phyloP scores from a whole-genome alignment of 1,139 yeast species.

The Geotrichum reessii region DNA sequence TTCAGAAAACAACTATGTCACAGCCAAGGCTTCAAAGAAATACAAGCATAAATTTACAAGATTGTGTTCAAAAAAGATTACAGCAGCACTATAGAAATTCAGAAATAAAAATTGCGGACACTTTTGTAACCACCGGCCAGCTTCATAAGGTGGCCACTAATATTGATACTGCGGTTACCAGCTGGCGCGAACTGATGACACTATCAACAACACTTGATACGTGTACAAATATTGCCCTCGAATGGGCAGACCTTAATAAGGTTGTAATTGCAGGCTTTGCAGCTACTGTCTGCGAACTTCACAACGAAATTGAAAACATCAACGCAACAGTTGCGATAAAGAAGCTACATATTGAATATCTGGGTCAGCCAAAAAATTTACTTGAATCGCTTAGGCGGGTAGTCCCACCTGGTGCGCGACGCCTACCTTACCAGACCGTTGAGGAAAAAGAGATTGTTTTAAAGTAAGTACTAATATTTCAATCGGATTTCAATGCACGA shows the following conservation, averaged over 20 bases:
- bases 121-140: slow-evolving; percentile 30
- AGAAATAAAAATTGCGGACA: slow-evolving; percentile 24
- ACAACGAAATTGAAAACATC: slow-evolving; percentile 33
- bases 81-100: slow-evolving; percentile 22
- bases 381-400: slow-evolving; percentile 1
- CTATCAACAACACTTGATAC: slow-evolving; percentile 39
- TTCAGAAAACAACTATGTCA: slow-evolving; percentile 16
- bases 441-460: slow-evolving; percentile 1
- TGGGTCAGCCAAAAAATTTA: neutral
- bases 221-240: slow-evolving; percentile 50
- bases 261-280: slow-evolving; percentile 49
- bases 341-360: neutral
- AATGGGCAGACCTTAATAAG: slow-evolving; percentile 52
- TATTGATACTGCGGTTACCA: slow-evolving; percentile 21
- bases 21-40: slow-evolving; percentile 22
- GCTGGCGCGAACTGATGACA: slow-evolving; percentile 42
- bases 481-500: neutral
- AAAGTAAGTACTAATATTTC: slow-evolving; percentile 1
- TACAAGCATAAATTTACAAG: slow-evolving; percentile 26
- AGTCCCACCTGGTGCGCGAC: neutral
- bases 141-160: slow-evolving; percentile 32
- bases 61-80: slow-evolving; percentile 23
- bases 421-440: slow-evolving; percentile 7
- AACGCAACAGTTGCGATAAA: slow-evolving; percentile 30
- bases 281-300: slow-evolving; percentile 47